A percentile compares a stretch with the other conserved stretches of the same genome.
Evolutionary conservation across 805 yeast species (phyloP).

Genomic region (Zygosaccharomyces kombuchaensis): DNA sequence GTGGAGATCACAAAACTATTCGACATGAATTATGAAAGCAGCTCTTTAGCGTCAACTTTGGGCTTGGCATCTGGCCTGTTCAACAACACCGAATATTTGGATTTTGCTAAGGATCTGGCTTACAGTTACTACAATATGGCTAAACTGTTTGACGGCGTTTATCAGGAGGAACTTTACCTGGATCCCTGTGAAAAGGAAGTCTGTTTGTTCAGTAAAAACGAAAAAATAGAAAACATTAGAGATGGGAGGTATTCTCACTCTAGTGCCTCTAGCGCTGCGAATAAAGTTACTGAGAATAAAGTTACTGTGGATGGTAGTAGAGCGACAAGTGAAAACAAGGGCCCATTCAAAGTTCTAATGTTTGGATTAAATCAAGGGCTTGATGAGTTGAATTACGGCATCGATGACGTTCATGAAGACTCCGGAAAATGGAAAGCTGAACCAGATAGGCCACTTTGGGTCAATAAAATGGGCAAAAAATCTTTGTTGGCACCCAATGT

Average conservation of each 20-base stretch:
- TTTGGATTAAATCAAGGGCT: conserved; percentile 9
- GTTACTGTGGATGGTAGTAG: conserved; percentile 5
- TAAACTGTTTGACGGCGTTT: conserved; percentile 33
- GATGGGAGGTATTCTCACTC: conserved; percentile 18
- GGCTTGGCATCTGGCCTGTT: conserved; percentile 45
- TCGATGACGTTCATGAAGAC: conserved; percentile 12
- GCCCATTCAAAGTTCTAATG: conserved; percentile 7
- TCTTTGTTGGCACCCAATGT: conserved; percentile 57
- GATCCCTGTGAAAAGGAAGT: conserved; percentile 14
- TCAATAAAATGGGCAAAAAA: conserved; percentile 34
- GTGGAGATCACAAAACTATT: conserved; percentile 29
- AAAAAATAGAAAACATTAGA: conserved; percentile 21
- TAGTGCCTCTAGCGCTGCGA: conserved; percentile 1
- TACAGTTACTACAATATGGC: conserved; percentile 47
- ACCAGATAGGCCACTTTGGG: conserved; percentile 34
- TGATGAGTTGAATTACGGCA: conserved; percentile 2
- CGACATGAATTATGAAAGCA: conserved; percentile 46
- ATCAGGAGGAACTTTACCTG: conserved; percentile 33
- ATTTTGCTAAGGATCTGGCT: conserved; percentile 42
- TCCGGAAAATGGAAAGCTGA: conserved; percentile 21
- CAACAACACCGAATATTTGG: conserved; percentile 2
- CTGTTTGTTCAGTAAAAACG: conserved; percentile 19
- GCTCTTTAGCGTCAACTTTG: conserved; percentile 53
- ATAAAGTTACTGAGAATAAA: not conserved
- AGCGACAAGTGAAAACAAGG: not conserved